Evolutionary conservation across 257 asterid genomes (phyloP).

Genomic region (Petunia axillaris): DNA sequence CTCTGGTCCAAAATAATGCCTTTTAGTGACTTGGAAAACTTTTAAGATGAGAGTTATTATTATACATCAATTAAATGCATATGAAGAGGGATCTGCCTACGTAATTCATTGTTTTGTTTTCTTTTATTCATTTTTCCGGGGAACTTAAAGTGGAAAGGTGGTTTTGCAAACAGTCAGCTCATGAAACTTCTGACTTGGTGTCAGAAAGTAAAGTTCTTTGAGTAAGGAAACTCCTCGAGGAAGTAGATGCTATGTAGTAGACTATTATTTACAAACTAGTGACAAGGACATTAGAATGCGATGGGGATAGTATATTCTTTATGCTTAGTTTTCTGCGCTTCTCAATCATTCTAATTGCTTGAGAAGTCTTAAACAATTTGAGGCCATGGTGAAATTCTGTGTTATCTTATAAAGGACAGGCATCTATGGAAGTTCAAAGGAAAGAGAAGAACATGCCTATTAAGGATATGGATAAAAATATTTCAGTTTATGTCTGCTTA

Average conservation of each 20-base stretch:
- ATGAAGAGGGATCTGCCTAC: neutral
- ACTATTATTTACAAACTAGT: neutral
- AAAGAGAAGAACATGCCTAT: neutral
- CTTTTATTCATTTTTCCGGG: neutral
- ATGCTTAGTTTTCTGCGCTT: neutral
- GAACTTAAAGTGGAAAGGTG: neutral
- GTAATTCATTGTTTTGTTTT: neutral
- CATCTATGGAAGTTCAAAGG: neutral
- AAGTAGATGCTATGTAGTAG: conserved; percentile 12
- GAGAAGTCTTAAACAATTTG: conserved; percentile 1
- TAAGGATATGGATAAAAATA: neutral
- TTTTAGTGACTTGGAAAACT: neutral
- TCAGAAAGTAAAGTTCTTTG: neutral
- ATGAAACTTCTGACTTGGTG: conserved; percentile 19
- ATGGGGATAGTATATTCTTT: neutral
- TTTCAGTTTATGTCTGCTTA: neutral
- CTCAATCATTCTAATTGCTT: neutral
- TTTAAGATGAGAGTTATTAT: neutral
- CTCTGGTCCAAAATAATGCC: neutral
- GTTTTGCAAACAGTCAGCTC: neutral
- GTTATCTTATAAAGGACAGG: neutral
- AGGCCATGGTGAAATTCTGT: neutral
- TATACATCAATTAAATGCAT: neutral
- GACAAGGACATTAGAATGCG: neutral
- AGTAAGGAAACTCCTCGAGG: conserved; percentile 7